phyloP scores from a whole-genome alignment of 768 basidiomycete species.

The Suillus americanus region DNA sequence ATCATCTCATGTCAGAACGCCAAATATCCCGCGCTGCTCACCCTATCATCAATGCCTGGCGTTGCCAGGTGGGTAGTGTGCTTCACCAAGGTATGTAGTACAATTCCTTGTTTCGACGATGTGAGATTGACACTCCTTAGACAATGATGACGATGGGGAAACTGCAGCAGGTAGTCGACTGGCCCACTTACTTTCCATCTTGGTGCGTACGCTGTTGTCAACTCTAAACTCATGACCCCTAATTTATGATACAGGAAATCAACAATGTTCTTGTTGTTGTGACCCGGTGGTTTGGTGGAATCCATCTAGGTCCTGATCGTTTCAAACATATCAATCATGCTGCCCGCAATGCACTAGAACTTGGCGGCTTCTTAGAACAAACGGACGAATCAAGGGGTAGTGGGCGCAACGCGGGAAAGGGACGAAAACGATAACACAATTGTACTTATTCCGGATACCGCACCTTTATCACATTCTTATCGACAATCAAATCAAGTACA shows the following conservation, averaged over 20 bases:
- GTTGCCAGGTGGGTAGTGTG: constrained; percentile 64
- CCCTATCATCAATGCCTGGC: constrained; percentile 82
- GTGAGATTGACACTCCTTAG: constrained; percentile 37
- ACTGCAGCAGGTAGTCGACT: constrained; percentile 88
- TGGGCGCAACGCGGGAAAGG: constrained; percentile 20
- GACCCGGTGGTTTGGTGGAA: constrained; percentile 92
- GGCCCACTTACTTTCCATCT: constrained; percentile 86
- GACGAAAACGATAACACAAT: constrained; percentile 27
- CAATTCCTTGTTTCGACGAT: neutral
- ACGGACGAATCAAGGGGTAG: constrained; percentile 28
- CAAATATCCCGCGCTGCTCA: constrained; percentile 75
- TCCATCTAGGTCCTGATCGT: constrained; percentile 84
- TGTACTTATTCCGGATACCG: neutral
- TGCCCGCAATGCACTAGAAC: constrained; percentile 85
- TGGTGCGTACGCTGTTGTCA: constrained; percentile 45
- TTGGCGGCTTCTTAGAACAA: constrained; percentile 80
- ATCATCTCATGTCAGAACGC: constrained; percentile 67
- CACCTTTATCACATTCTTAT: neutral
- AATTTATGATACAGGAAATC: constrained; percentile 52
- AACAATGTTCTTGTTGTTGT: constrained; percentile 88
- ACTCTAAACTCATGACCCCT: neutral
- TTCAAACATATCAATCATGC: constrained; percentile 96
- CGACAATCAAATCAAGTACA: neutral
- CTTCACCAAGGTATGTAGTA: constrained; percentile 67
- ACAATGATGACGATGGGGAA: constrained; percentile 96